These are phyloP conservation scores for Puccinia novopanici DNA, from an alignment of 1,284 basidiomycete species.

Conservation along the genomic window DNA sequence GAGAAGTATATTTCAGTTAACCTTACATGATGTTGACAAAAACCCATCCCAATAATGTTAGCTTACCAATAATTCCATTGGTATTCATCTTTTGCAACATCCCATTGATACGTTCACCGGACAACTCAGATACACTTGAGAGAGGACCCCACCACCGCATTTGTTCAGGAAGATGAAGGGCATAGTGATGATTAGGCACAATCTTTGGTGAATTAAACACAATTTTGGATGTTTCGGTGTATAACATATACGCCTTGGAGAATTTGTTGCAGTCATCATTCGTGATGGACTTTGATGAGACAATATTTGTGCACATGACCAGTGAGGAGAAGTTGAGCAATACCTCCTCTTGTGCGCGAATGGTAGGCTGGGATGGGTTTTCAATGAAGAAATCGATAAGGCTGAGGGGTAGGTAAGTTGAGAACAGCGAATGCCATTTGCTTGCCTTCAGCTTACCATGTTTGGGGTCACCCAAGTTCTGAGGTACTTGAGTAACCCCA, in stretches of 20 bases:
- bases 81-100: neutral
- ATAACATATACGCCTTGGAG: neutral
- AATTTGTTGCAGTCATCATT: neutral
- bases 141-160: conserved; percentile 35
- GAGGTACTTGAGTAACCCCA: conserved; percentile 49
- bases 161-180: conserved; percentile 24
- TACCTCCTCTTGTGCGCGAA: too few relatives aligned
- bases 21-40: neutral
- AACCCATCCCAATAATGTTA: neutral
- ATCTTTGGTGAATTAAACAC: neutral
- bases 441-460: conserved; percentile 52
- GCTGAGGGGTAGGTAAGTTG: conserved; percentile 50
- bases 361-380: neutral
- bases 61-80: neutral
- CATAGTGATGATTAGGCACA: conserved; percentile 44
- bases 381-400: conserved; percentile 22
- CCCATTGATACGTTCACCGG: conserved; percentile 23
- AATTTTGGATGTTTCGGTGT: conserved; percentile 6
- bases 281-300: neutral
- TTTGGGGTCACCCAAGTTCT: conserved; percentile 43
- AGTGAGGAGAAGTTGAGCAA: neutral
- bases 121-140: conserved; percentile 14
- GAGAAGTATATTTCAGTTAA: neutral
- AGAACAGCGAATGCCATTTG: conserved; percentile 51
- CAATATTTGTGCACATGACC: neutral